phyloP scores from a whole-genome alignment of 2,329 filamentous ascomycete genomes.

The Cercospora sp. region DNA sequence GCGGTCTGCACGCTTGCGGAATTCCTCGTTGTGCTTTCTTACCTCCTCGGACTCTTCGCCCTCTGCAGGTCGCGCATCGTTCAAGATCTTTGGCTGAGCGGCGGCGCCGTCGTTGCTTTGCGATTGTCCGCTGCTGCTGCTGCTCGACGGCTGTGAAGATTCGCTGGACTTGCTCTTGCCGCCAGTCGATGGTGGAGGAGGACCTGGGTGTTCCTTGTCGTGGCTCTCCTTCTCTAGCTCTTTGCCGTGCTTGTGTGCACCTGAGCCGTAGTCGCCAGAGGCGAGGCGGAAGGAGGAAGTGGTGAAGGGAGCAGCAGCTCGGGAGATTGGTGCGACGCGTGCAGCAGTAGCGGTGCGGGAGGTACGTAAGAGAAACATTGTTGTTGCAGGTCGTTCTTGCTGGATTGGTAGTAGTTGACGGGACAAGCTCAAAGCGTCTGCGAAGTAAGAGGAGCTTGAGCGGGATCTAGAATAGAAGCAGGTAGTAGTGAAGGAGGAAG shows the following conservation, averaged over 20 bases:
- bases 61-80: conserved; percentile 11
- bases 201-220: conserved; percentile 22
- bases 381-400: background rate
- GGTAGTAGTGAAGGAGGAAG: background rate
- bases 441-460: background rate
- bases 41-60: conserved; percentile 17
- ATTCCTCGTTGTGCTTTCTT: conserved; percentile 40
- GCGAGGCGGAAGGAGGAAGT: conserved; percentile 5
- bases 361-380: conserved; percentile 21
- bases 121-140: background rate
- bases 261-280: conserved; percentile 20
- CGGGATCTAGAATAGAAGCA: background rate
- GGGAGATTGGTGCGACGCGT: background rate
- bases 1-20: conserved; percentile 47
- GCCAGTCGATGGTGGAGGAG: conserved; percentile 15
- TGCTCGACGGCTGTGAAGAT: background rate
- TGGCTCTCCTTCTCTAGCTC: conserved; percentile 9
- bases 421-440: background rate
- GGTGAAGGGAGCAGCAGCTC: conserved; percentile 13
- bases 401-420: background rate
- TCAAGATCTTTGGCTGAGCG: conserved; percentile 17
- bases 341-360: background rate
- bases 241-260: conserved; percentile 14
- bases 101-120: background rate
- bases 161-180: conserved; percentile 2